Percentiles rank a stretch among this genome's conserved stretches.
Evolutionary conservation across 208 protist species (phyloP).

Genomic region (Trichomonas gallinae): DNA sequence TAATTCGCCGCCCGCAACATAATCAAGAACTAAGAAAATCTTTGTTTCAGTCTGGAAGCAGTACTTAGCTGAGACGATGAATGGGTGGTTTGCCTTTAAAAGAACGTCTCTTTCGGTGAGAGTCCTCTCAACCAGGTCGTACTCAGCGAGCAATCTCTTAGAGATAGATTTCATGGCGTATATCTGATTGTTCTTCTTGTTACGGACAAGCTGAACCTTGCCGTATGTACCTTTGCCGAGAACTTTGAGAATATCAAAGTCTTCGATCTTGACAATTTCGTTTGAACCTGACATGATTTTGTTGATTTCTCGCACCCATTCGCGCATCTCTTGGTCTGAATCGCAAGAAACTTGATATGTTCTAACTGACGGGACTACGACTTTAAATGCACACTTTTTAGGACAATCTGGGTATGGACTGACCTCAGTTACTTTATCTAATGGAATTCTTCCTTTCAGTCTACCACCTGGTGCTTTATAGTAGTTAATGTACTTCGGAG

Average conservation of each 20-base stretch:
- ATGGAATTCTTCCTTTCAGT: not conserved
- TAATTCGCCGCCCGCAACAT: not conserved
- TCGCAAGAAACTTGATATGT: not conserved
- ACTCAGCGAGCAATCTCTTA: not conserved
- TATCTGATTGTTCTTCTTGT: not conserved
- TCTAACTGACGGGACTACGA: not conserved
- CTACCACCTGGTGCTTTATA: not conserved
- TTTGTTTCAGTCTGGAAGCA: slow-evolving; percentile 11
- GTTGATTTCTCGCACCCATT: not conserved
- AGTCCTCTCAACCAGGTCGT: not conserved
- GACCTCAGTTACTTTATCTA: not conserved
- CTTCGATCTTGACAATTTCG: not conserved
- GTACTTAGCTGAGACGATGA: not conserved
- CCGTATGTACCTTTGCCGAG: not conserved
- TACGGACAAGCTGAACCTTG: not conserved
- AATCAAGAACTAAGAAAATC: not conserved
- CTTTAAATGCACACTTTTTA: not conserved
- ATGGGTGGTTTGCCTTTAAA: not conserved
- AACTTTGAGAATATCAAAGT: slow-evolving; percentile 1
- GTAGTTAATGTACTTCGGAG: not conserved
- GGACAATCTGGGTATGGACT: not conserved
- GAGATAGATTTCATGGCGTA: not conserved
- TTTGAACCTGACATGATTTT: not conserved
- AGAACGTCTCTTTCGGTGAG: not conserved
- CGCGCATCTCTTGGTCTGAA: not conserved